These are phyloP conservation scores for Perkinsus olseni DNA, from an alignment of 169 alveolate species.

Conservation along the genomic window DNA sequence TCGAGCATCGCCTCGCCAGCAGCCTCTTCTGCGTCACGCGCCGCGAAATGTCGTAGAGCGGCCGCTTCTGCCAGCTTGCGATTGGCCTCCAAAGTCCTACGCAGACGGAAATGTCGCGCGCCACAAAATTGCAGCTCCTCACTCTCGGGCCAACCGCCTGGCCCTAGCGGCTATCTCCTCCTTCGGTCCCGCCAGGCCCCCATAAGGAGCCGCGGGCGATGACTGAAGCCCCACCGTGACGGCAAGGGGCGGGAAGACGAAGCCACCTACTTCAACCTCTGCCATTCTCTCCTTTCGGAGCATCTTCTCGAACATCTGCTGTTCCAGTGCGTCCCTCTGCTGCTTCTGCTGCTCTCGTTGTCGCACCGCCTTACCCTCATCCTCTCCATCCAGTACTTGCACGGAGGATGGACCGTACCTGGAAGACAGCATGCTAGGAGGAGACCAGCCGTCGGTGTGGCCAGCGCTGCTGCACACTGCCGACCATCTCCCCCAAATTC, in stretches of 20 bases:
- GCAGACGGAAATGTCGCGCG: not conserved
- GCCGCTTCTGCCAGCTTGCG: not conserved
- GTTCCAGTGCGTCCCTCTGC: not conserved
- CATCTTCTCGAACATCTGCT: not conserved
- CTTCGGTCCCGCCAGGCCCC: not conserved
- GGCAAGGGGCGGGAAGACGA: not conserved
- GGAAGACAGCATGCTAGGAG: too few species aligned
- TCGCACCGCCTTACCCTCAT: not conserved
- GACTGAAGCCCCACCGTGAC: too few species aligned
- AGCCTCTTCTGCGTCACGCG: not conserved
- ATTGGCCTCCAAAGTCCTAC: not conserved
- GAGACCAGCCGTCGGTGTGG: too few species aligned
- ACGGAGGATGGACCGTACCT: not conserved
- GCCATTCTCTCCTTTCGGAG: not conserved
- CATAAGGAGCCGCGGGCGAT: not conserved
- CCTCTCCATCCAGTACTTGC: not conserved
- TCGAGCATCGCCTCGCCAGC: not conserved
- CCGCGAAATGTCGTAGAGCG: not conserved
- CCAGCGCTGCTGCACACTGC: too few species aligned
- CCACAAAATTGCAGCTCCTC: not conserved
- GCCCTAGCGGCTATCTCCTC: not conserved
- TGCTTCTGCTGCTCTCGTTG: not conserved
- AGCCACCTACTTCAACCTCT: not conserved
- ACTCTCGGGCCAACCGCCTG: not conserved
- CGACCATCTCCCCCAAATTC: too few species aligned